A percentile compares a stretch with the other conserved stretches of the same genome.
phyloP scores from a whole-genome alignment of 2,329 filamentous ascomycete species.

The Sporothrix variecibatus region DNA sequence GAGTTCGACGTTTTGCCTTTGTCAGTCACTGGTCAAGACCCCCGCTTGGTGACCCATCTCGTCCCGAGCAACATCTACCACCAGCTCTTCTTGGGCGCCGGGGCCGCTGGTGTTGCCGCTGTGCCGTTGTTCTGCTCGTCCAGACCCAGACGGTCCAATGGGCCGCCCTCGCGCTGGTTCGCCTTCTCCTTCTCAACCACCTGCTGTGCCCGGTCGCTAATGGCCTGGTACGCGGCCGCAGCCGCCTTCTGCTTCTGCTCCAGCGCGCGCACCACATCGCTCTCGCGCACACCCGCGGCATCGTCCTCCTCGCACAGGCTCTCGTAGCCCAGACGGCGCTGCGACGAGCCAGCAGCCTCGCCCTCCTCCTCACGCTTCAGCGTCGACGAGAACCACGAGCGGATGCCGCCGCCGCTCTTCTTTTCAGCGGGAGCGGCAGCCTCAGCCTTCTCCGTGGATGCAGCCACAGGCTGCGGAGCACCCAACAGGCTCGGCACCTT shows the following conservation, averaged over 20 bases:
- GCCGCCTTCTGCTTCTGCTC: slow-evolving; percentile 35
- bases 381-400: slow-evolving; percentile 43
- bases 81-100: slow-evolving; percentile 50
- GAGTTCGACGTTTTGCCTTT: not conserved
- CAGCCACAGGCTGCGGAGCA: slow-evolving; percentile 39
- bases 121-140: slow-evolving; percentile 34
- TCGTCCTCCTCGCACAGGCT: slow-evolving; percentile 41
- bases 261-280: slow-evolving; percentile 38
- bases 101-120: slow-evolving; percentile 11
- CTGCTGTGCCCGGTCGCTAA: slow-evolving; percentile 42
- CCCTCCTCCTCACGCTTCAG: slow-evolving; percentile 43
- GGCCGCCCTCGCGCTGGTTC: slow-evolving; percentile 53
- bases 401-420: slow-evolving; percentile 29
- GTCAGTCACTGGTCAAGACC: not conserved
- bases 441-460: slow-evolving; percentile 30
- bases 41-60: not conserved
- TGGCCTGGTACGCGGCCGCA: slow-evolving; percentile 36
- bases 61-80: slow-evolving; percentile 26
- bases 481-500: slow-evolving; percentile 55
- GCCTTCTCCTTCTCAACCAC: slow-evolving; percentile 54
- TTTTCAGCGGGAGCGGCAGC: slow-evolving; percentile 21
- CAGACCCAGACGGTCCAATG: slow-evolving; percentile 53
- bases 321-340: slow-evolving; percentile 38
- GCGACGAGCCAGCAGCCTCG: slow-evolving; percentile 31
- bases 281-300: slow-evolving; percentile 35